Conservation (phyloP, 1,284 basidiomycete genomes). For the Leccinum fallax region DNA sequence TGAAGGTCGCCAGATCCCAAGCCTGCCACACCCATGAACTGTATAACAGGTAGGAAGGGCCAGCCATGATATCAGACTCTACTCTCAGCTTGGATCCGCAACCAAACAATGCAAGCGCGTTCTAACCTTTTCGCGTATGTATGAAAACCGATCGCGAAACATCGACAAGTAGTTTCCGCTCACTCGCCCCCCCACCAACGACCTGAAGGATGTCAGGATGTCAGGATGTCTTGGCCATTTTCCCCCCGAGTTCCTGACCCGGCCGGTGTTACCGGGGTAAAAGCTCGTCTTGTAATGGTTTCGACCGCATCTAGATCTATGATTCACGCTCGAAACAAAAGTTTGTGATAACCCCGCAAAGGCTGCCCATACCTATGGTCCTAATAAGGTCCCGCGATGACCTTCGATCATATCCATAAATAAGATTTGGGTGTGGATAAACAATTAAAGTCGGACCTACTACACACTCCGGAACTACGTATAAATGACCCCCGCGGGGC, state of each 20-base stretch:
- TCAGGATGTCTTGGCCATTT: neutral
- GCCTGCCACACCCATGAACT: conserved; percentile 4
- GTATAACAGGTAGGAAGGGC: neutral
- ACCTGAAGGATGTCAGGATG: conserved; percentile 1
- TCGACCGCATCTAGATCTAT: neutral
- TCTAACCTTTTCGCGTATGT: conserved; percentile 8
- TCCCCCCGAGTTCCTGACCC: neutral
- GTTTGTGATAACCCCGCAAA: neutral
- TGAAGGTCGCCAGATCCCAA: conserved; percentile 9
- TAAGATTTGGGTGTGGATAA: neutral
- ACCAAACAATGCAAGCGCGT: conserved; percentile 5
- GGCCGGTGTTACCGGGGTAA: conserved; percentile 3
- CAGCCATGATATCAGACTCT: neutral
- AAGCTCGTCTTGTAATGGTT: neutral
- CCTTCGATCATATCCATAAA: neutral
- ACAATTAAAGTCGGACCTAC: neutral
- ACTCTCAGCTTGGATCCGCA: neutral
- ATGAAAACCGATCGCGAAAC: conserved; percentile 2
- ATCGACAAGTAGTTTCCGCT: conserved; percentile 1
- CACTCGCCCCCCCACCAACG: neutral
- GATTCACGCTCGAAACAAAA: neutral
- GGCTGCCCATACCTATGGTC: neutral
- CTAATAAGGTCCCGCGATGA: neutral
- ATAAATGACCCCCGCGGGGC: neutral
- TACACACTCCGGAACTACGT: neutral